Percentiles rank a stretch among this genome's conserved stretches.
Evolutionary conservation across 306 rosid species (phyloP).

Genomic region (Canavalia gladiata): DNA sequence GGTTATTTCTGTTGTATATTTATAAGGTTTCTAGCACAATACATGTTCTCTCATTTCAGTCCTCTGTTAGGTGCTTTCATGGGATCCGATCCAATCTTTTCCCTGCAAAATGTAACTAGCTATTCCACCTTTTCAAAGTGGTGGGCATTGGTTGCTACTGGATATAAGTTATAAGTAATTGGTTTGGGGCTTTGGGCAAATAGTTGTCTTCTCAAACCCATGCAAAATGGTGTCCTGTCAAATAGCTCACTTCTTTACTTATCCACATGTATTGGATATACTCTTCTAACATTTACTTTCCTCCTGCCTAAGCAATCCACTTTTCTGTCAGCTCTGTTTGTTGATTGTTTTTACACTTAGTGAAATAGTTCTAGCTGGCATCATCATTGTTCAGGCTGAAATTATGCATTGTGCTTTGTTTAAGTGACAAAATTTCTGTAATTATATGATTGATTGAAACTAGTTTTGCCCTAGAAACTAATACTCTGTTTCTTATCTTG

Average conservation of each 20-base stretch:
- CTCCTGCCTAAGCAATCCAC: constrained; percentile 4
- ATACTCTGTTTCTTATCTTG: constrained; percentile 6
- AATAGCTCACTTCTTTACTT: neutral
- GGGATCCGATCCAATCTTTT: neutral
- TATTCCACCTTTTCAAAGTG: neutral
- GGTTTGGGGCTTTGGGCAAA: neutral
- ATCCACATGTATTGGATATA: constrained; percentile 11
- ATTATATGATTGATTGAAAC: constrained; percentile 24
- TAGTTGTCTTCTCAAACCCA: neutral
- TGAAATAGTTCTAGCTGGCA: neutral
- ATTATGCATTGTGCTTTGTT: constrained; percentile 2
- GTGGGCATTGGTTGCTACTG: constrained; percentile 18
- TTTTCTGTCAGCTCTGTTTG: constrained; percentile 8
- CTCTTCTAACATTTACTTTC: constrained; percentile 7
- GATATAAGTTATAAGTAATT: neutral
- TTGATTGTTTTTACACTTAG: constrained; percentile 19
- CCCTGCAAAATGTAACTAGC: constrained; percentile 12
- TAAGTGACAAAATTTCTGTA: neutral
- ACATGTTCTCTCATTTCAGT: neutral
- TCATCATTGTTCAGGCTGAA: neutral
- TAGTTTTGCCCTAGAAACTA: constrained; percentile 14
- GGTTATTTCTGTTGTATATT: neutral
- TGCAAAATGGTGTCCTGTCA: neutral
- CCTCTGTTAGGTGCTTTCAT: constrained; percentile 8
- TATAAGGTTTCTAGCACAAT: neutral